Conservation (phyloP, 768 basidiomycete species). For the Asterophora parasitica region DNA sequence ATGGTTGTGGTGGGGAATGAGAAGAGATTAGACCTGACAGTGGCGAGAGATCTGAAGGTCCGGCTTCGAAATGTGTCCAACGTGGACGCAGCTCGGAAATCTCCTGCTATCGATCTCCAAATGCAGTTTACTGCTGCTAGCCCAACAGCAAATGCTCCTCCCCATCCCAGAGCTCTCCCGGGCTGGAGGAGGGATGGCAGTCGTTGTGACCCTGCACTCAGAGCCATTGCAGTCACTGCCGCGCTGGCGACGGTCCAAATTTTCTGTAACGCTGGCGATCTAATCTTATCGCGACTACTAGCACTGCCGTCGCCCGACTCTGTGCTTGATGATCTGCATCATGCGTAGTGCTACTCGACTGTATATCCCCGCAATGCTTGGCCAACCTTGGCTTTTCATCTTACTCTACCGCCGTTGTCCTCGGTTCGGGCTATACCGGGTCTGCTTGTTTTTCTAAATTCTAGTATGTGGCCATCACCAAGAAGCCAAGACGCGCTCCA, state of each 20-base stretch:
- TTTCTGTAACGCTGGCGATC: slow-evolving; percentile 17
- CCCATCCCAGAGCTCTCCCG: slow-evolving; percentile 29
- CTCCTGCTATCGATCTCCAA: slow-evolving; percentile 36
- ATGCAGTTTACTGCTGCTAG: slow-evolving; percentile 33
- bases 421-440: too few species aligned
- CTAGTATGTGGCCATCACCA: too few species aligned
- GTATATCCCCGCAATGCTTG: too few species aligned
- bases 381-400: too few species aligned
- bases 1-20: slow-evolving; percentile 30
- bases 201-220: slow-evolving; percentile 24
- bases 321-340: too few species aligned
- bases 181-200: slow-evolving; percentile 20
- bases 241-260: slow-evolving; percentile 3
- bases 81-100: slow-evolving; percentile 32
- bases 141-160: slow-evolving; percentile 36
- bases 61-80: slow-evolving; percentile 19
- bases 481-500: too few species aligned
- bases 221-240: slow-evolving; percentile 22
- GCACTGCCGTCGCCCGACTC: too few species aligned
- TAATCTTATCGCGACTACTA: slow-evolving; percentile 23
- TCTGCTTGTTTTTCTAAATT: too few species aligned
- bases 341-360: too few species aligned
- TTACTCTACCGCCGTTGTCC: too few species aligned
- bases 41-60: slow-evolving; percentile 22
- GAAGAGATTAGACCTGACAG: slow-evolving; percentile 24